Conservation (phyloP, 202 grass and related monocot genomes). For the Cymbopogon flexuosus region DNA sequence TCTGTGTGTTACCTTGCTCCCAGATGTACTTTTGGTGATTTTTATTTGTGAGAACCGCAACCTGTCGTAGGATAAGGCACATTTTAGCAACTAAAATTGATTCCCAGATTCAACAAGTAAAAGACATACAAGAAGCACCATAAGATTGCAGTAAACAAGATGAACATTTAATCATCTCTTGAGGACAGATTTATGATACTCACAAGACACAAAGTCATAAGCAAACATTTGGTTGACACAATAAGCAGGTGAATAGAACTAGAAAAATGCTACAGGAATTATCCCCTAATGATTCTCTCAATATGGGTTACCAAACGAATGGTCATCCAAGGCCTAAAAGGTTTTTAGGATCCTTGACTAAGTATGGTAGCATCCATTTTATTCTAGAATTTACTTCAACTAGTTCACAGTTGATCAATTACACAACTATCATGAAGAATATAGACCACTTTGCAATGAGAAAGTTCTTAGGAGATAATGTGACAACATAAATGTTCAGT, state of each 20-base stretch:
- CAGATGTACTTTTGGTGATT: background rate
- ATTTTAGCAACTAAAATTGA: background rate
- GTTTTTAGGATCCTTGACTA: background rate
- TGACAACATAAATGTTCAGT: background rate
- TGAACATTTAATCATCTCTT: background rate
- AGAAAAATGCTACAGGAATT: background rate
- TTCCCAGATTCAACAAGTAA: background rate
- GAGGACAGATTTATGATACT: background rate
- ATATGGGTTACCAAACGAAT: background rate
- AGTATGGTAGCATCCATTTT: background rate
- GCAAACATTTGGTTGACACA: background rate
- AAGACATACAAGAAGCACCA: background rate
- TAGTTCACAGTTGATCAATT: background rate
- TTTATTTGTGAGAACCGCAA: background rate
- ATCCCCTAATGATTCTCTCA: background rate
- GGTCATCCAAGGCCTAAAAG: background rate
- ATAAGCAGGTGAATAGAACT: background rate
- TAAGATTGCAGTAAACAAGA: background rate
- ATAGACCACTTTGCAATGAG: background rate
- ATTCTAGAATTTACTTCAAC: background rate
- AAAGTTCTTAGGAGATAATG: background rate
- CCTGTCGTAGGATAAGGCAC: background rate
- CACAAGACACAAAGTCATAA: background rate
- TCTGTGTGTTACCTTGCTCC: background rate
- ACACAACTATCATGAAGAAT: background rate